phyloP scores from a whole-genome alignment of 768 basidiomycete genomes.

The Auricularia heimuer region DNA sequence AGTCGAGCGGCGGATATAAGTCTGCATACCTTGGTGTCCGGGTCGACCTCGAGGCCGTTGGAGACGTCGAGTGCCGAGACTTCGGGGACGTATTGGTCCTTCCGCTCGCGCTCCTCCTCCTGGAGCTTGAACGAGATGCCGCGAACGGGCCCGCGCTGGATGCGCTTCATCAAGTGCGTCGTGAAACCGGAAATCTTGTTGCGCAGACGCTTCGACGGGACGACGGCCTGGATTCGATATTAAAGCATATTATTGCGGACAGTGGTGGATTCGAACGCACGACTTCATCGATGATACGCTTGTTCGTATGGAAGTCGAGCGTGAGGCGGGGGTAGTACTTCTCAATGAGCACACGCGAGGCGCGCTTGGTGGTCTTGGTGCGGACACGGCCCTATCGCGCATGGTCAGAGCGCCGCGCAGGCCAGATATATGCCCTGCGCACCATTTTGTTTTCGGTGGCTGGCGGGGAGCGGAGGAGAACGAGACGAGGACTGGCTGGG shows the following conservation, averaged over 20 bases:
- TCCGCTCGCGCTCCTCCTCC: slow-evolving; percentile 97
- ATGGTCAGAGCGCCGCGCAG: background rate
- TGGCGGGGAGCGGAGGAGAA: slow-evolving; percentile 10
- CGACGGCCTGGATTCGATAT: slow-evolving; percentile 50
- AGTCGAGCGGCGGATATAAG: background rate
- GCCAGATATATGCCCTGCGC: slow-evolving; percentile 8
- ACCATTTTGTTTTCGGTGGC: slow-evolving; percentile 40
- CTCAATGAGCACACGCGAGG: slow-evolving; percentile 97
- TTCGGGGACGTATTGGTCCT: slow-evolving; percentile 99
- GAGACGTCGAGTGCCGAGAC: slow-evolving; percentile 87
- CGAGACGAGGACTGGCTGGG: background rate
- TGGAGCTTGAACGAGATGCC: slow-evolving; percentile 99
- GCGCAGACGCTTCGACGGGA: slow-evolving; percentile 96
- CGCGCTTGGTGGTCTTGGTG: slow-evolving; percentile 99
- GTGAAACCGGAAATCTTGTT: slow-evolving; percentile 99
- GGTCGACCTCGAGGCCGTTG: slow-evolving; percentile 77
- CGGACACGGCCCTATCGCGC: slow-evolving; percentile 85
- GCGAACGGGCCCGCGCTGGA: slow-evolving; percentile 94
- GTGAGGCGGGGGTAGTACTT: slow-evolving; percentile 99
- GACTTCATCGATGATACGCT: slow-evolving; percentile 96
- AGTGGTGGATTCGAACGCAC: slow-evolving; percentile 35
- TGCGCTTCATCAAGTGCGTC: slow-evolving; percentile 99
- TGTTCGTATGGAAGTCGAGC: slow-evolving; percentile 99
- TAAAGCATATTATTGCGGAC: background rate
- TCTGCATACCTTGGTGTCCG: slow-evolving; percentile 77